Evolutionary conservation across 495 filamentous ascomycete genomes (phyloP), one percentile per base, ranked within the genome.

Genomic region (Penicillium taxi): DNA sequence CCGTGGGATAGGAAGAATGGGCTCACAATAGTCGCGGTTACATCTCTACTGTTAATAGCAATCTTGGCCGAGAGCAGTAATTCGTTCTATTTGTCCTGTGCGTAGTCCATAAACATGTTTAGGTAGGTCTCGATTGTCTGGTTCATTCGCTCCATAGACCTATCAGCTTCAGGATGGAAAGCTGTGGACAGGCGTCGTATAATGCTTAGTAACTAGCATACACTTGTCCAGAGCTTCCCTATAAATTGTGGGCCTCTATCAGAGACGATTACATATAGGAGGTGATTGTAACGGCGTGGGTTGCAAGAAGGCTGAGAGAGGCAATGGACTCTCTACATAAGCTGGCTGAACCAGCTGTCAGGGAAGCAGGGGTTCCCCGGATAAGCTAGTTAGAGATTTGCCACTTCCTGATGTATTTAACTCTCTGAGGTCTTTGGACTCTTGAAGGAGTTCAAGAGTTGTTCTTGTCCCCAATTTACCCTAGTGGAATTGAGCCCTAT

Each of bases 101-200:
- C 31, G 35, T 55, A 58, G 22, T 48, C 50, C n/a, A 43, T 19
- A 27, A 48, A 63, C 6, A 14, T n/a, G 0, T 51, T 42, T 3
- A 63, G 36, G n/a, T 47, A 44, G 6, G 49, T 32, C 34, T 61
- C 40, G 6, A 63, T 1, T 8, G 22, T 16, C 5, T 45, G 20
- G 32, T 55, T 60, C 4, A 27, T 13, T 5, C n/a, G 21, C 25
- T 66, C 53, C 0, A 51, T 61, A 19, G 61, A 45, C 0, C 52
- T 43, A 45, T 62, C 43, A 1, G 52, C 59, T 28, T 58, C 25
- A 0, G 54, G 46, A 21, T 66, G 44, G 20, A 44, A 52, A 0
- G 52, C 51, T 0, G 55, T 55, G 11, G 47, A 56, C 2, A 58
- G 32, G 17, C 28, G 29, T 4, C 12, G 9, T 3, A 32, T 13